Evolutionary conservation across 305 asterid genomes (phyloP).

Genomic region (Monarda citriodora): DNA sequence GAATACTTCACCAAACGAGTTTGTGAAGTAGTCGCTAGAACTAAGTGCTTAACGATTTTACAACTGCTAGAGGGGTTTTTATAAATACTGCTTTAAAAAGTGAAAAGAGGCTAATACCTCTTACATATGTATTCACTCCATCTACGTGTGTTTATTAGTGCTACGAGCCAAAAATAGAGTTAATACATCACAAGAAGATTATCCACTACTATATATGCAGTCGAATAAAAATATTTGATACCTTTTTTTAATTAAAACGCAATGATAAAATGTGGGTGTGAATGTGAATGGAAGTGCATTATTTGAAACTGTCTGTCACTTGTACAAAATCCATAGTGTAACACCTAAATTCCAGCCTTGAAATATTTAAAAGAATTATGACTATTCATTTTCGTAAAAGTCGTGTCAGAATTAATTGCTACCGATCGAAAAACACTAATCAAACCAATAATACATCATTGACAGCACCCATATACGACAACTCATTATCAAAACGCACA

Average conservation of each 20-base stretch:
- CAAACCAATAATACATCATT: slow-evolving; percentile 9
- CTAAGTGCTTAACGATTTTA: too few relatives aligned
- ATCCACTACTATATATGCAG: too few relatives aligned
- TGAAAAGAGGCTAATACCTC: too few relatives aligned
- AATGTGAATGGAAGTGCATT: neutral
- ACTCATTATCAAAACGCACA: slow-evolving; percentile 5
- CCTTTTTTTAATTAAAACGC: neutral
- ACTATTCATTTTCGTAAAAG: slow-evolving; percentile 13
- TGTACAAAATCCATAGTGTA: slow-evolving; percentile 5
- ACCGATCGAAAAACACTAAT: slow-evolving; percentile 3
- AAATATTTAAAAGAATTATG: slow-evolving; percentile 2
- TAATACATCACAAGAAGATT: too few relatives aligned
- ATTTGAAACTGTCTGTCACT: neutral
- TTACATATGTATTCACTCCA: too few relatives aligned
- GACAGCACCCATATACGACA: slow-evolving; percentile 14
- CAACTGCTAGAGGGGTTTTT: too few relatives aligned
- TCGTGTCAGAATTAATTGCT: slow-evolving; percentile 18
- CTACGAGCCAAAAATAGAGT: too few relatives aligned
- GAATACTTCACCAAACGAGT: too few relatives aligned
- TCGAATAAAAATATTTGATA: too few relatives aligned
- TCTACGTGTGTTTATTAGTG: too few relatives aligned
- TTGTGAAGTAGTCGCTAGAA: too few relatives aligned
- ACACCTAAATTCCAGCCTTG: slow-evolving; percentile 21
- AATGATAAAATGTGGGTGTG: neutral
- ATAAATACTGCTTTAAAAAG: too few relatives aligned